Conservation (phyloP, 2,329 filamentous ascomycete genomes). For the Talaromyces islandicus region DNA sequence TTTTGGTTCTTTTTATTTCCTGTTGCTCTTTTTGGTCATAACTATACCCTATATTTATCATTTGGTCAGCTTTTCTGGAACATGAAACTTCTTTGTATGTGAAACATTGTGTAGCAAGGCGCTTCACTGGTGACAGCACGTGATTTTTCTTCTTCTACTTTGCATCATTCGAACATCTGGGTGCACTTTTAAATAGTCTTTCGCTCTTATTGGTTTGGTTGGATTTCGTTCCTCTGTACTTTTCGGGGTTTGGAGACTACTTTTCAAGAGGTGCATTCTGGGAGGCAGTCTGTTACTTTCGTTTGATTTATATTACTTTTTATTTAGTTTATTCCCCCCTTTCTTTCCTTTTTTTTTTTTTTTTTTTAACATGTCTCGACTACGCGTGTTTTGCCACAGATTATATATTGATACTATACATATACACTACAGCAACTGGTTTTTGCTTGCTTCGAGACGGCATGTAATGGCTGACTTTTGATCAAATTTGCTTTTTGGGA, state of each 20-base stretch:
- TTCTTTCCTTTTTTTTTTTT: too few species aligned
- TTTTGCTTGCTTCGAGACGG: not conserved
- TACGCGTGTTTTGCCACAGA: not conserved
- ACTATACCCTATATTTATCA: conserved; percentile 12
- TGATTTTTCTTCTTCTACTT: not conserved
- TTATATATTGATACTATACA: not conserved
- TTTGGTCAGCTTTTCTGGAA: not conserved
- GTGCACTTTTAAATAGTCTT: not conserved
- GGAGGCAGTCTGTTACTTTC: not conserved
- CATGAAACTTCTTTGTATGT: not conserved
- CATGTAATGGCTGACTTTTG: not conserved
- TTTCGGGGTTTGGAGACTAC: not conserved
- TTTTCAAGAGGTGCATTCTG: not conserved
- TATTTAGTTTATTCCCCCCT: not conserved
- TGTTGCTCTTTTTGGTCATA: conserved; percentile 14
- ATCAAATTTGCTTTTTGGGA: not conserved
- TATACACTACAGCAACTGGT: not conserved
- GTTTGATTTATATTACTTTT: not conserved
- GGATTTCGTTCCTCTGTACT: not conserved
- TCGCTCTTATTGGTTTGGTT: not conserved
- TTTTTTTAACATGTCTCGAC: too few species aligned
- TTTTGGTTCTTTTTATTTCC: conserved; percentile 12
- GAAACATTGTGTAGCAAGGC: not conserved
- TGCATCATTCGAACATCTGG: not conserved
- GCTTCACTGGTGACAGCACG: not conserved